phyloP scores from a whole-genome alignment of 495 filamentous ascomycete genomes.

The Baudoinia panamericana region DNA sequence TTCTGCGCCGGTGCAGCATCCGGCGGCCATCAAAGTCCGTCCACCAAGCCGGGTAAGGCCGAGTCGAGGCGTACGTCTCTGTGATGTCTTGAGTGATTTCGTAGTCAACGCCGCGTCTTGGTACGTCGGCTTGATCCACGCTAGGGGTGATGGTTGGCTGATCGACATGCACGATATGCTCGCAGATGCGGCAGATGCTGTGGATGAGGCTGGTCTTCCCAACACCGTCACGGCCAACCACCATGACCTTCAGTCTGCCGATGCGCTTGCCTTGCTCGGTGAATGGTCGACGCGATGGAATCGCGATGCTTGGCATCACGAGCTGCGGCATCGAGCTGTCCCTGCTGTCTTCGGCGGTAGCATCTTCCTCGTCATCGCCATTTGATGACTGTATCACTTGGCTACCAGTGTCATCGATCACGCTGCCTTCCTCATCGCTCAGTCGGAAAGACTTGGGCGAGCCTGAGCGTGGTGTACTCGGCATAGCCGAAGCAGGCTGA shows the following conservation, averaged over 20 bases:
- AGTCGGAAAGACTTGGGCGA: slow-evolving; percentile 43
- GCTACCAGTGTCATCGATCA: slow-evolving; percentile 39
- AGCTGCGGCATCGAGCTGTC: slow-evolving; percentile 50
- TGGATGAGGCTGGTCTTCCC: slow-evolving; percentile 90
- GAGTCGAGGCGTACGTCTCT: slow-evolving; percentile 86
- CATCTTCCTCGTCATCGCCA: slow-evolving; percentile 36
- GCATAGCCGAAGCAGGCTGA: slow-evolving; percentile 30
- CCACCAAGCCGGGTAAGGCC: slow-evolving; percentile 89
- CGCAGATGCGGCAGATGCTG: slow-evolving; percentile 84
- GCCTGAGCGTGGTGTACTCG: slow-evolving; percentile 32
- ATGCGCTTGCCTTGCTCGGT: slow-evolving; percentile 73
- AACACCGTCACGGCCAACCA: slow-evolving; percentile 73
- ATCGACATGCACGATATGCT: slow-evolving; percentile 67
- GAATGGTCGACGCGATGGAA: slow-evolving; percentile 88
- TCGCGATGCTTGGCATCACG: slow-evolving; percentile 93
- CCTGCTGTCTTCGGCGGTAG: slow-evolving; percentile 24
- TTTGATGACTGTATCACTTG: slow-evolving; percentile 32
- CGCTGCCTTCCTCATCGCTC: slow-evolving; percentile 35
- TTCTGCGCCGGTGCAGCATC: slow-evolving; percentile 60
- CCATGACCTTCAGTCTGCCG: slow-evolving; percentile 73
- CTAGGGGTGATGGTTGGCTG: neutral
- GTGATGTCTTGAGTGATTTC: slow-evolving; percentile 39
- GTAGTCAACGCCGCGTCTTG: neutral
- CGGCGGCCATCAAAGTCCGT: slow-evolving; percentile 70
- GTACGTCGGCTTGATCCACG: slow-evolving; percentile 8